Conservation (phyloP, 1,284 basidiomycete species). For the Marasmius oreades region DNA sequence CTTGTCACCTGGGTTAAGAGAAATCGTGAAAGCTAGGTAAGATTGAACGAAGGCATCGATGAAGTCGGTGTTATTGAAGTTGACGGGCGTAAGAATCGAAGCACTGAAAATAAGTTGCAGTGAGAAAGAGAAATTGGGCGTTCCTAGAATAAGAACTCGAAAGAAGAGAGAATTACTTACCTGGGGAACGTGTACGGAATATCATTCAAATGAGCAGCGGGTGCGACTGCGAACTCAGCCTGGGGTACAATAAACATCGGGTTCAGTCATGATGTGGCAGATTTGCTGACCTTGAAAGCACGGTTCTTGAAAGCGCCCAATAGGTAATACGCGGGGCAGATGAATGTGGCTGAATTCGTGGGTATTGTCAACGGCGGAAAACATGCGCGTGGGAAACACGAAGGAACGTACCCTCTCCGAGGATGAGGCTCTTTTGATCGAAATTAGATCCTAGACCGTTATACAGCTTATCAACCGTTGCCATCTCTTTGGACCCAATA, state of each 20-base stretch:
- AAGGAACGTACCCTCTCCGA: conserved; percentile 22
- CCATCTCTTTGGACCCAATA: conserved; percentile 10
- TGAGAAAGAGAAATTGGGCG: too few species aligned
- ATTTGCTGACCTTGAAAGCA: conserved; percentile 29
- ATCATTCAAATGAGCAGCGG: too few species aligned
- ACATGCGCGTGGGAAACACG: neutral
- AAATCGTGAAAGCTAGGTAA: conserved; percentile 33
- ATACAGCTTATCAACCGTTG: conserved; percentile 9
- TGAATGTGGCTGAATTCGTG: conserved; percentile 26
- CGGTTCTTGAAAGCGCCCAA: neutral
- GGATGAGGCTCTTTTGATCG: conserved; percentile 14
- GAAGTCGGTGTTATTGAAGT: conserved; percentile 36
- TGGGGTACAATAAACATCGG: too few species aligned
- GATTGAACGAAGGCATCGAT: conserved; percentile 35
- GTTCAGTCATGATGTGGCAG: conserved; percentile 19
- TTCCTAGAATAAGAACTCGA: too few species aligned
- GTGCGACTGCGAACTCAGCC: too few species aligned
- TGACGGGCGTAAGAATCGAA: too few species aligned
- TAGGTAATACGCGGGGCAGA: conserved; percentile 34
- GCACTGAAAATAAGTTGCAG: too few species aligned
- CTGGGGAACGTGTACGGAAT: too few species aligned
- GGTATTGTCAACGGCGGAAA: conserved; percentile 6
- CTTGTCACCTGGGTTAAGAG: conserved; percentile 35
- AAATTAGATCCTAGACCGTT: neutral
- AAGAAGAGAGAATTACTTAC: too few species aligned